A percentile compares a stretch with the other conserved stretches of the same genome.
These are phyloP conservation scores for Neonectria sp. DNA, from an alignment of 2,329 filamentous ascomycete genomes.

Conservation along the genomic window DNA sequence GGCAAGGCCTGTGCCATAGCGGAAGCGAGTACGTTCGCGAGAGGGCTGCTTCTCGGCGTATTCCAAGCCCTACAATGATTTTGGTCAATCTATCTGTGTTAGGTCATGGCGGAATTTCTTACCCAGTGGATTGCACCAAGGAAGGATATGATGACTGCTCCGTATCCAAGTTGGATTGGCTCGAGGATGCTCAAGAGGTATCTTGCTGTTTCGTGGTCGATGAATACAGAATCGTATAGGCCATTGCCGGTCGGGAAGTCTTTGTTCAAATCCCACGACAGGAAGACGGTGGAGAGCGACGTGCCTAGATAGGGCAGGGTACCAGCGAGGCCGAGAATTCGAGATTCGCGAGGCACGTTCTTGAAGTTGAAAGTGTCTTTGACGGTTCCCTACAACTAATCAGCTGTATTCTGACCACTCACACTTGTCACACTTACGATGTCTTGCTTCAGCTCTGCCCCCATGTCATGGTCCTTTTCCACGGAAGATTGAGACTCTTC, in stretches of 20 bases:
- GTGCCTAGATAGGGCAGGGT: conserved; percentile 90
- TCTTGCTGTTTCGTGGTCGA: conserved; percentile 80
- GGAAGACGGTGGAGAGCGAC: conserved; percentile 84
- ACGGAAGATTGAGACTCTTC: conserved; percentile 47
- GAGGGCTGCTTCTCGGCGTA: conserved; percentile 79
- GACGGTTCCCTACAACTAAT: conserved; percentile 68
- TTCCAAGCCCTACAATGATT: conserved; percentile 74
- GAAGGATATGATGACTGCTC: conserved; percentile 94
- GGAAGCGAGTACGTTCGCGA: conserved; percentile 76
- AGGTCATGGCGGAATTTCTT: conserved; percentile 21
- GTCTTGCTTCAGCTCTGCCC: conserved; percentile 60
- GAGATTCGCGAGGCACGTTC: conserved; percentile 77
- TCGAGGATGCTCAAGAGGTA: conserved; percentile 82
- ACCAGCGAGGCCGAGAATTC: conserved; percentile 80
- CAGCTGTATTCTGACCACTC: conserved; percentile 1
- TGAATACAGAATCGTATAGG: conserved; percentile 66
- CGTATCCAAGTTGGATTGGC: conserved; percentile 91
- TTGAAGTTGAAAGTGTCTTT: conserved; percentile 78
- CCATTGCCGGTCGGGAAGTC: conserved; percentile 72
- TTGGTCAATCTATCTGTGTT: conserved; percentile 15
- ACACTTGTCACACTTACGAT: conserved; percentile 68
- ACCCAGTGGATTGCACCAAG: conserved; percentile 93
- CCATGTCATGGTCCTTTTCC: conserved; percentile 47
- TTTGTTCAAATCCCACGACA: conserved; percentile 87
- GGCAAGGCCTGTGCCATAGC: conserved; percentile 87